phyloP scores from a whole-genome alignment of 1,139 yeast genomes.

The Taphrina pruni region DNA sequence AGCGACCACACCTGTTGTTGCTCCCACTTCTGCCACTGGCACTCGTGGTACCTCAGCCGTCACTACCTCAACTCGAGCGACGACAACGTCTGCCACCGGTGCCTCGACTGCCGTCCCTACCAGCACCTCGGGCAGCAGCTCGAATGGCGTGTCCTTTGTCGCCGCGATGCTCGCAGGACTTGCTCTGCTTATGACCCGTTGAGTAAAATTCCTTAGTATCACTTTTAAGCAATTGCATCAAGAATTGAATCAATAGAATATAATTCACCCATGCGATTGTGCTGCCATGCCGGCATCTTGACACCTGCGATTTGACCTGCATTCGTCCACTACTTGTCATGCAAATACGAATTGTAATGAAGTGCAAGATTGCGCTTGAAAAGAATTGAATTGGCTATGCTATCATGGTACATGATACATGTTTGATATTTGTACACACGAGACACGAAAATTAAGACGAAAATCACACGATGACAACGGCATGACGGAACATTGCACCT shows the following conservation, averaged over 20 bases:
- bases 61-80: constrained; percentile 9
- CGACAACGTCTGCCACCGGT: background rate
- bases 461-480: too few relatives aligned
- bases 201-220: background rate
- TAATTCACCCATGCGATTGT: too few relatives aligned
- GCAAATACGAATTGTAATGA: too few relatives aligned
- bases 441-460: too few relatives aligned
- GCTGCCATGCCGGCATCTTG: too few relatives aligned
- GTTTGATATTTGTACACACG: too few relatives aligned
- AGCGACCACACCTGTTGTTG: background rate
- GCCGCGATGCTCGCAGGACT: constrained; percentile 2
- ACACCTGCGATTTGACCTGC: too few relatives aligned
- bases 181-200: constrained; percentile 17
- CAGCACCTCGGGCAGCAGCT: constrained; percentile 10
- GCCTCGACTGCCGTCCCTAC: background rate
- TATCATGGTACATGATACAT: too few relatives aligned
- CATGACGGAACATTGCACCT: too few relatives aligned
- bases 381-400: too few relatives aligned
- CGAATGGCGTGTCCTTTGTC: background rate
- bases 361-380: too few relatives aligned
- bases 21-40: background rate
- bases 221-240: background rate
- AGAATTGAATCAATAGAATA: background rate
- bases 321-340: too few relatives aligned
- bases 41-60: constrained; percentile 10